phyloP scores from a whole-genome alignment of 768 basidiomycete species.

The Agaricus blazei region DNA sequence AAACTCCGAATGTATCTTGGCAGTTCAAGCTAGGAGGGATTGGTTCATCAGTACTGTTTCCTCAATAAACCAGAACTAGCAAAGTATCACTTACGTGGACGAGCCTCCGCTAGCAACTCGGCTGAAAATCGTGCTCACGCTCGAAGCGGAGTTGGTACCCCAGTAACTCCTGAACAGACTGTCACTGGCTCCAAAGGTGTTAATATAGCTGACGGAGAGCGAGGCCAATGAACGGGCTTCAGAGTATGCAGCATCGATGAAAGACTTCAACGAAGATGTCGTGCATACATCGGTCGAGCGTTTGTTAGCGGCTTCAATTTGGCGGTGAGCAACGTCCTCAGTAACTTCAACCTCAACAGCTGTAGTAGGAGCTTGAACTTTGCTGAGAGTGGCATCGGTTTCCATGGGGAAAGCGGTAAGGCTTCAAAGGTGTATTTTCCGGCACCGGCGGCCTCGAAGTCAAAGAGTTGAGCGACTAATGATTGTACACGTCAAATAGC shows the following conservation, averaged over 20 bases:
- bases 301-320: slow-evolving; percentile 24
- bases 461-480: slow-evolving; percentile 35
- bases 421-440: slow-evolving; percentile 37
- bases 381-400: slow-evolving; percentile 24
- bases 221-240: slow-evolving; percentile 37
- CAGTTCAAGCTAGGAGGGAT: slow-evolving; percentile 31
- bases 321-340: slow-evolving; percentile 28
- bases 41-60: neutral
- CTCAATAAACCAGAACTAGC: neutral
- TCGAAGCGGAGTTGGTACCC: slow-evolving; percentile 30
- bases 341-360: slow-evolving; percentile 30
- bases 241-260: slow-evolving; percentile 36
- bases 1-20: slow-evolving; percentile 31
- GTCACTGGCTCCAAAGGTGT: slow-evolving; percentile 28
- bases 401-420: slow-evolving; percentile 31
- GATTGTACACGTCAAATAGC: neutral
- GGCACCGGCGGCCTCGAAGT: slow-evolving; percentile 34
- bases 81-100: slow-evolving; percentile 27
- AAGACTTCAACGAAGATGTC: slow-evolving; percentile 24
- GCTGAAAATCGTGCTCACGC: slow-evolving; percentile 26
- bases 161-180: slow-evolving; percentile 36
- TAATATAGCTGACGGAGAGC: slow-evolving; percentile 28
- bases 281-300: slow-evolving; percentile 36
- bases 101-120: slow-evolving; percentile 33
- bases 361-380: slow-evolving; percentile 20